These are phyloP conservation scores for Syncephalastrum sp. DNA, from an alignment of 371 early-diverging fungal genomes.

Conservation along the genomic window DNA sequence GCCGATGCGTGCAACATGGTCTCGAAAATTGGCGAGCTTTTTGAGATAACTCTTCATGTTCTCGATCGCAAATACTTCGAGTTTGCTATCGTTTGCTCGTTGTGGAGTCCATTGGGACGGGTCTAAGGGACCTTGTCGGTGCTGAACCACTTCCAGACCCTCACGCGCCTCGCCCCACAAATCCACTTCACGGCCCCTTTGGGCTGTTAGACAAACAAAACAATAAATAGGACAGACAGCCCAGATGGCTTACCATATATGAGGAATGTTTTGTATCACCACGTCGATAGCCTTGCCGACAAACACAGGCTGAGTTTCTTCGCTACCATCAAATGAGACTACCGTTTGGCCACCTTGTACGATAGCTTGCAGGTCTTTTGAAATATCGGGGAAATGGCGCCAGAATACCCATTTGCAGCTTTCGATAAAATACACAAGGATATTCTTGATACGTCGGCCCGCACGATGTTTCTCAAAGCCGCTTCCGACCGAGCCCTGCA, in stretches of 20 bases:
- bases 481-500: slow-evolving; percentile 64
- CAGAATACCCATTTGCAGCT: slow-evolving; percentile 61
- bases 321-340: not conserved
- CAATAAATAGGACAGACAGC: not conserved
- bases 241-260: slow-evolving; percentile 28
- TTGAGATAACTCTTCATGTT: slow-evolving; percentile 36
- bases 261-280: slow-evolving; percentile 46
- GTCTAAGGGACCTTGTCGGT: slow-evolving; percentile 28
- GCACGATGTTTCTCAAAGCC: slow-evolving; percentile 62
- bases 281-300: slow-evolving; percentile 28
- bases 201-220: too few relatives aligned
- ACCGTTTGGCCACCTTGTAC: slow-evolving; percentile 18
- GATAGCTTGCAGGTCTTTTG: slow-evolving; percentile 46
- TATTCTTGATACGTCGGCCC: slow-evolving; percentile 50
- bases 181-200: slow-evolving; percentile 41
- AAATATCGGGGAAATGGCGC: slow-evolving; percentile 53
- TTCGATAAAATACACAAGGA: slow-evolving; percentile 51
- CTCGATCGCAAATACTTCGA: slow-evolving; percentile 34
- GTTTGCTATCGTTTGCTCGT: slow-evolving; percentile 35
- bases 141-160: slow-evolving; percentile 25
- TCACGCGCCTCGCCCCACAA: slow-evolving; percentile 40
- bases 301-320: not conserved
- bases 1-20: slow-evolving; percentile 36
- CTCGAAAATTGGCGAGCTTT: slow-evolving; percentile 32
- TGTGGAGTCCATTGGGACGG: slow-evolving; percentile 31